Evolutionary conservation across 2,329 filamentous ascomycete species (phyloP), one percentile per base, ranked within the genome.

Genomic region (Diplodia corticola): DNA sequence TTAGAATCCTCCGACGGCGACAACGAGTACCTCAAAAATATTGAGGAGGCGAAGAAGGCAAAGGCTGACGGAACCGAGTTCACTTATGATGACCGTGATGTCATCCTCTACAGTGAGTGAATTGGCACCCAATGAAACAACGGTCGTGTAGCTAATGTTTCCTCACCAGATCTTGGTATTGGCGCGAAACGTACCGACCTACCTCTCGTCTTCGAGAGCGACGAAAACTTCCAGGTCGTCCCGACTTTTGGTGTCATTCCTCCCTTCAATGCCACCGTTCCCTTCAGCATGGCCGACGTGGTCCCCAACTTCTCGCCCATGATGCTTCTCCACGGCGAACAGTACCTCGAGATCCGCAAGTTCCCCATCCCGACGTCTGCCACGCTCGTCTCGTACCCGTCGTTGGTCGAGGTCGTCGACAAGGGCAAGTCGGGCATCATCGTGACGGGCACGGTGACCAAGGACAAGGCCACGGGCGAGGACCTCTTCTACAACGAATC

Each of bases 281-380:
- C 94, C 30, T 98, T 91, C 83, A 88, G 84, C 78, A 85, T 95
- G 73, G 87, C 88, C 75, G 88, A 93, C 66, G 86, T 99, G 68
- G 90, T 98, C 30, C 93, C 93, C 78, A 96, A 98, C 85, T 99
- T 97, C 84, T 92, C 88, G 44, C 94, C 93, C 69, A 97, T 97
- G 92, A 97, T 97, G 93, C 88, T 99, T 60, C 90, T 99, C 26
- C 95, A 99, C 82, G 95, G 95, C 76, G 95, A 99, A 84, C 95
- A 99, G 80, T 99, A 93, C 82, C 91, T 99, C 70, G 95, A 99
- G 81, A 86, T 99, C 75, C 88, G 89, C 76, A 92, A 94, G 79
- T 96, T 89, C 82, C 95, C 95, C 48, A 91, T 98, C 73, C 94
- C 94, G 40, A 97, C 93, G 35, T 86, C 89, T 65, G 93, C 86